A percentile compares a stretch with the other conserved stretches of the same genome.
These are phyloP conservation scores for Irpex rosettiformis DNA, from an alignment of 1,284 basidiomycete species.

Conservation along the genomic window DNA sequence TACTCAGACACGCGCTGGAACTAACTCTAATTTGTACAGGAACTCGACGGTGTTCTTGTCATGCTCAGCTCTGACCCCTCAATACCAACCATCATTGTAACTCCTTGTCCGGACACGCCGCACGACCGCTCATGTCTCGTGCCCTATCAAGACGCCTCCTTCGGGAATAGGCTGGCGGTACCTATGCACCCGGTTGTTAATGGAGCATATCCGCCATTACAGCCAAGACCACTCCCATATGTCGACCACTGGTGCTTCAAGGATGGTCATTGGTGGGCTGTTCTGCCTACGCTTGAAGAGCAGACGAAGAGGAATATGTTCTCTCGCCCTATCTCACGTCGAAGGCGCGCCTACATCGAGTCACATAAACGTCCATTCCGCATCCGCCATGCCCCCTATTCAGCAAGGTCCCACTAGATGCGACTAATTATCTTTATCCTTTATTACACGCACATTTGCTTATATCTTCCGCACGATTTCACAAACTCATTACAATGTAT, in stretches of 20 bases:
- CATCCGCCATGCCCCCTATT: not conserved
- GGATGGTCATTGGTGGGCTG: slow-evolving; percentile 51
- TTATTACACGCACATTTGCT: not conserved
- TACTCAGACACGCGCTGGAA: not conserved
- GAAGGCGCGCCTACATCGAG: slow-evolving; percentile 19
- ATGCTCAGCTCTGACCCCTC: slow-evolving; percentile 29
- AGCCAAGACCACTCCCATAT: slow-evolving; percentile 25
- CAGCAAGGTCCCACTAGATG: not conserved
- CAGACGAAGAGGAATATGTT: slow-evolving; percentile 42
- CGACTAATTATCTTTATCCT: not conserved
- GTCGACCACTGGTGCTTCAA: slow-evolving; percentile 45
- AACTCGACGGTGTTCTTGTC: slow-evolving; percentile 13
- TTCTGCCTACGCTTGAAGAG: slow-evolving; percentile 44
- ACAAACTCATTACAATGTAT: not conserved
- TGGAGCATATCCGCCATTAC: slow-evolving; percentile 41
- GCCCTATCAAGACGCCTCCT: slow-evolving; percentile 52
- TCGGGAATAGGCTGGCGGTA: slow-evolving; percentile 48
- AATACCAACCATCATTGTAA: slow-evolving; percentile 49
- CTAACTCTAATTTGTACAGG: slow-evolving; percentile 4
- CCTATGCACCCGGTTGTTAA: slow-evolving; percentile 49
- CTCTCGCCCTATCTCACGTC: slow-evolving; percentile 29
- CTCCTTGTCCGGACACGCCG: slow-evolving; percentile 37
- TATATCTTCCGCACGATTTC: not conserved
- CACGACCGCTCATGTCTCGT: slow-evolving; percentile 41
- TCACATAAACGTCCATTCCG: slow-evolving; percentile 6